Evolutionary conservation across 257 asterid genomes (phyloP).

Genomic region (Nicotiana otophora): DNA sequence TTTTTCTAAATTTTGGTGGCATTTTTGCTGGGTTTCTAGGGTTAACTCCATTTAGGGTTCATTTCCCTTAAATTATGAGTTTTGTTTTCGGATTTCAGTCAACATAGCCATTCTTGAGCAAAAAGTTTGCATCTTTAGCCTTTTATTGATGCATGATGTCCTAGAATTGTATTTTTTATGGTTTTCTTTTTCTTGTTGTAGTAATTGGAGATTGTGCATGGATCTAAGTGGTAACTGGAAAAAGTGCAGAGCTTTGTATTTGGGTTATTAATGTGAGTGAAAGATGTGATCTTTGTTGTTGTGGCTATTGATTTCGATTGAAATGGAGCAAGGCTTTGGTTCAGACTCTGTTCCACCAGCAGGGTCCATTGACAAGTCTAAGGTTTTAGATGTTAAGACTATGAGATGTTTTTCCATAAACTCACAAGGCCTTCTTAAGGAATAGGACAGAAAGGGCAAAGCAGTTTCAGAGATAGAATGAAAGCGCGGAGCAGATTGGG

Average conservation of each 20-base stretch:
- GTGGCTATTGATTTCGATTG: background rate
- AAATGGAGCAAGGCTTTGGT: slow-evolving; percentile 65
- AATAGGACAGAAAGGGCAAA: too few species aligned
- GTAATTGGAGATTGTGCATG: slow-evolving; percentile 4
- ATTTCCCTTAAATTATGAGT: slow-evolving; percentile 7
- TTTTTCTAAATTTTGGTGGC: background rate
- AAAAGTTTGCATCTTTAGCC: slow-evolving; percentile 8
- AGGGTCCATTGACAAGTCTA: slow-evolving; percentile 62
- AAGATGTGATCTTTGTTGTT: background rate
- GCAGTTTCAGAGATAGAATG: too few species aligned
- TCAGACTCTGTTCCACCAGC: slow-evolving; percentile 34
- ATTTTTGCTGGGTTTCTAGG: slow-evolving; percentile 1
- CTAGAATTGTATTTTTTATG: background rate
- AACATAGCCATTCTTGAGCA: slow-evolving; percentile 7
- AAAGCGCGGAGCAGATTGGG: too few species aligned
- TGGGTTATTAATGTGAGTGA: slow-evolving; percentile 13
- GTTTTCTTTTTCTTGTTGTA: background rate
- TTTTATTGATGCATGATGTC: slow-evolving; percentile 8
- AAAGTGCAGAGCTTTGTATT: slow-evolving; percentile 3
- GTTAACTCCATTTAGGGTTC: slow-evolving; percentile 28
- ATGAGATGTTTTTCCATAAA: slow-evolving; percentile 40
- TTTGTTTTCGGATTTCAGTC: slow-evolving; percentile 9
- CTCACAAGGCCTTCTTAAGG: too few species aligned
- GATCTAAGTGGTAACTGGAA: background rate
- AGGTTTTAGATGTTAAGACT: slow-evolving; percentile 70